Evolutionary conservation across 2,329 filamentous ascomycete genomes (phyloP).

Genomic region (Colletotrichum sublineola): DNA sequence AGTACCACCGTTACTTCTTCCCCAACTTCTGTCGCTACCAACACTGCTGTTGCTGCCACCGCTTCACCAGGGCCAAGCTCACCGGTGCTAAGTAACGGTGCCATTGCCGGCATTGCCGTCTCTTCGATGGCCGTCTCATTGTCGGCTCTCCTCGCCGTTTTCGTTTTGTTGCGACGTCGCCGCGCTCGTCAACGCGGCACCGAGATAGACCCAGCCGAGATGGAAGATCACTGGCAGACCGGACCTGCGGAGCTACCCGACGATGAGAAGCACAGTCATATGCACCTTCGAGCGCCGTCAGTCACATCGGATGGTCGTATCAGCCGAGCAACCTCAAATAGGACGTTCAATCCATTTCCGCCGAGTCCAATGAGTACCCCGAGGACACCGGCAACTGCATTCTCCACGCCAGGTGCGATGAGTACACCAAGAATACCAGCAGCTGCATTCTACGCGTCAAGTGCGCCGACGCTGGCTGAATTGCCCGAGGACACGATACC

Average conservation of each 20-base stretch:
- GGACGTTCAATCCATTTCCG: neutral
- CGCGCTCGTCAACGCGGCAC: neutral
- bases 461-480: conserved; percentile 6
- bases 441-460: neutral
- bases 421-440: conserved; percentile 22
- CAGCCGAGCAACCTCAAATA: neutral
- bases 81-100: neutral
- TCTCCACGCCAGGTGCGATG: conserved; percentile 6
- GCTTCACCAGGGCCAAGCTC: neutral
- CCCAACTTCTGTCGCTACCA: too few relatives aligned
- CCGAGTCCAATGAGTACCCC: conserved; percentile 29
- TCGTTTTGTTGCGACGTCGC: conserved; percentile 18
- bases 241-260: conserved; percentile 17
- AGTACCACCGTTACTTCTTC: neutral
- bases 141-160: neutral
- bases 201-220: neutral
- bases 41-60: neutral
- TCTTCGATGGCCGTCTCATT: conserved; percentile 1
- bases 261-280: conserved; percentile 19
- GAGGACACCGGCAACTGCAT: conserved; percentile 16
- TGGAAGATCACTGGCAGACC: neutral
- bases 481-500: conserved; percentile 9
- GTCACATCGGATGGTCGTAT: neutral
- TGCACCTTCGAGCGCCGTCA: neutral
- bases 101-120: conserved; percentile 31